Conservation (phyloP, 2,329 filamentous ascomycete species). For the Stylonectria norvegica region DNA sequence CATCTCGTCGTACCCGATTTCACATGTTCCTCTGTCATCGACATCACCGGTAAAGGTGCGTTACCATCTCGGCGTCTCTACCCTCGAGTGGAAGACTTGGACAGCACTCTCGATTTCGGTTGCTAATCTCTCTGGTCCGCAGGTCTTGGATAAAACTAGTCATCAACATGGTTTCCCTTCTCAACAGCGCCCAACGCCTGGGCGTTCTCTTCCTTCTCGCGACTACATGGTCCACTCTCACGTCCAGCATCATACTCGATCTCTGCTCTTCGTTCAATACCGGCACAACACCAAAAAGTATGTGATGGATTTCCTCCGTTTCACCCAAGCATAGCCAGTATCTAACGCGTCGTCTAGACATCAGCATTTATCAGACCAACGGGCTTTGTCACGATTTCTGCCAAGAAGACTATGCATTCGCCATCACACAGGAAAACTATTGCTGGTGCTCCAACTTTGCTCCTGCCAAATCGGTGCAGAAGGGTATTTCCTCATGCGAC, state of each 20-base stretch:
- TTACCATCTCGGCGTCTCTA: constrained; percentile 5
- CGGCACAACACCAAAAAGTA: constrained; percentile 31
- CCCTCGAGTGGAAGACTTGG: background rate
- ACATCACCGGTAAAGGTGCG: constrained; percentile 22
- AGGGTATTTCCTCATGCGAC: constrained; percentile 49
- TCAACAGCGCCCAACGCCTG: constrained; percentile 17
- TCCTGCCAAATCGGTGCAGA: constrained; percentile 46
- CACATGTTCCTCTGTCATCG: constrained; percentile 11
- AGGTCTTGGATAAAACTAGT: constrained; percentile 14
- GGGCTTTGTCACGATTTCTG: constrained; percentile 65
- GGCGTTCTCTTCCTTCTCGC: constrained; percentile 24
- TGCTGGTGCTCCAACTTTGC: constrained; percentile 76
- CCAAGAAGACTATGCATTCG: constrained; percentile 57
- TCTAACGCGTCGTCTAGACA: constrained; percentile 37
- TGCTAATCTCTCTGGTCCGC: constrained; percentile 8
- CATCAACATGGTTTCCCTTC: constrained; percentile 20
- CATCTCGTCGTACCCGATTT: constrained; percentile 20
- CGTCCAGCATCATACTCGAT: constrained; percentile 25
- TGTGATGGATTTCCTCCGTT: constrained; percentile 8
- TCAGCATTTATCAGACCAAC: constrained; percentile 62
- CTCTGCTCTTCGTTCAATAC: constrained; percentile 40
- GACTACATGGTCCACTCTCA: constrained; percentile 22
- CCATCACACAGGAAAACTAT: constrained; percentile 59
- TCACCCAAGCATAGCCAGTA: background rate
- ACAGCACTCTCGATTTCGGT: background rate